phyloP scores from a whole-genome alignment of 257 asterid genomes.

The Datura wrightii region DNA sequence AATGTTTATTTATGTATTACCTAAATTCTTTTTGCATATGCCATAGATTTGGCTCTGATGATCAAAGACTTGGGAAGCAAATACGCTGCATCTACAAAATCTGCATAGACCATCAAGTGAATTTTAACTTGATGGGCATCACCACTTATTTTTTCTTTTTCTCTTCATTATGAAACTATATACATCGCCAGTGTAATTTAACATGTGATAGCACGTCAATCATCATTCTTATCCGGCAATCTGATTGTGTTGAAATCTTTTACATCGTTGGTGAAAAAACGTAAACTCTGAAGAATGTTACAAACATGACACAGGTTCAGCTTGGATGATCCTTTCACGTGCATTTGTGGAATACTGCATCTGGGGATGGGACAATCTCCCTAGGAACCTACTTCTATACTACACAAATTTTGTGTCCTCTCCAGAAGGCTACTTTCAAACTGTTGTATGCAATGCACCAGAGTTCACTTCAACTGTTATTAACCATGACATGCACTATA shows the following conservation, averaged over 20 bases:
- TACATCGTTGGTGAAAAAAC: background rate
- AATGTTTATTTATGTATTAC: too few relatives aligned
- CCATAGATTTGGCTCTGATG: too few relatives aligned
- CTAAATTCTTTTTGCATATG: too few relatives aligned
- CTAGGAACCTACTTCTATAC: conserved; percentile 87
- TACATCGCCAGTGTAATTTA: background rate
- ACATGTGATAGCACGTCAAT: background rate
- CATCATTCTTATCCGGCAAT: background rate
- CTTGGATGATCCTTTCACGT: conserved; percentile 91
- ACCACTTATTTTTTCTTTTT: background rate
- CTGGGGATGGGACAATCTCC: conserved; percentile 98
- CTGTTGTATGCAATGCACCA: conserved; percentile 86
- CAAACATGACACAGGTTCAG: conserved; percentile 69
- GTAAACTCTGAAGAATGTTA: background rate
- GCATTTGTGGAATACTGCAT: conserved; percentile 81
- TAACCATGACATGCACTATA: conserved; percentile 95
- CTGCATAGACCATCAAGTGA: background rate
- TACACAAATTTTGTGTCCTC: conserved; percentile 93
- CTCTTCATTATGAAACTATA: background rate
- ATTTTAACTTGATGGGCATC: background rate
- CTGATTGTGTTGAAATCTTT: background rate
- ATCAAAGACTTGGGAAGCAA: too few relatives aligned
- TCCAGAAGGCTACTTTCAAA: conserved; percentile 96
- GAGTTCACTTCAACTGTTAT: conserved; percentile 69
- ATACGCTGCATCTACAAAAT: background rate